Conservation (phyloP, 805 yeast species). For the Zygotorulaspora sp. region DNA sequence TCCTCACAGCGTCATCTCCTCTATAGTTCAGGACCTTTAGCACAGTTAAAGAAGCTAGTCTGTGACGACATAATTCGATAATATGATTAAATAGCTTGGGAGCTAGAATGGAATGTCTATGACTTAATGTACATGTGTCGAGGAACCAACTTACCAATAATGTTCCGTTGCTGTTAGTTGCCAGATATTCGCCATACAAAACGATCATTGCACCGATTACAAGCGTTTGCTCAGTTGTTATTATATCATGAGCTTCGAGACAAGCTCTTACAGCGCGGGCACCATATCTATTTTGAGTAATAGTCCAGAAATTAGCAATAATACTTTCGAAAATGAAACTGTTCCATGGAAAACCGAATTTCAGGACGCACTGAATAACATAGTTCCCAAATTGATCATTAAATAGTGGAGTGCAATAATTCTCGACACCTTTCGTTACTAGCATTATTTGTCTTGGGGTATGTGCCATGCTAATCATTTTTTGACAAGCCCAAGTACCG, state of each 20-base stretch:
- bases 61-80: slow-evolving; percentile 65
- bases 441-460: slow-evolving; percentile 58
- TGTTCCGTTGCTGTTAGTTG: slow-evolving; percentile 82
- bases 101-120: slow-evolving; percentile 63
- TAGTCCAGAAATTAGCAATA: slow-evolving; percentile 68
- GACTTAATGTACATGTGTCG: slow-evolving; percentile 70
- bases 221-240: slow-evolving; percentile 61
- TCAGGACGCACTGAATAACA: slow-evolving; percentile 89
- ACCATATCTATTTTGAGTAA: slow-evolving; percentile 87
- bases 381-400: slow-evolving; percentile 97
- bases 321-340: slow-evolving; percentile 85
- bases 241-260: slow-evolving; percentile 65
- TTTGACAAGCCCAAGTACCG: slow-evolving; percentile 99
- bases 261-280: slow-evolving; percentile 94
- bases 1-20: slow-evolving; percentile 57
- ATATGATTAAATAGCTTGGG: slow-evolving; percentile 58
- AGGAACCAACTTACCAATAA: slow-evolving; percentile 88
- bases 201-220: slow-evolving; percentile 75
- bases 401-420: slow-evolving; percentile 78
- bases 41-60: slow-evolving; percentile 77
- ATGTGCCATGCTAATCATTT: slow-evolving; percentile 72
- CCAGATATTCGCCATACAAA: slow-evolving; percentile 70
- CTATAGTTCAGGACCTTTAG: slow-evolving; percentile 72
- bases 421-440: slow-evolving; percentile 66
- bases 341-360: slow-evolving; percentile 83